Evolutionary conservation across 2,329 filamentous ascomycete genomes (phyloP).

Genomic region (Tolypocladium sp.): DNA sequence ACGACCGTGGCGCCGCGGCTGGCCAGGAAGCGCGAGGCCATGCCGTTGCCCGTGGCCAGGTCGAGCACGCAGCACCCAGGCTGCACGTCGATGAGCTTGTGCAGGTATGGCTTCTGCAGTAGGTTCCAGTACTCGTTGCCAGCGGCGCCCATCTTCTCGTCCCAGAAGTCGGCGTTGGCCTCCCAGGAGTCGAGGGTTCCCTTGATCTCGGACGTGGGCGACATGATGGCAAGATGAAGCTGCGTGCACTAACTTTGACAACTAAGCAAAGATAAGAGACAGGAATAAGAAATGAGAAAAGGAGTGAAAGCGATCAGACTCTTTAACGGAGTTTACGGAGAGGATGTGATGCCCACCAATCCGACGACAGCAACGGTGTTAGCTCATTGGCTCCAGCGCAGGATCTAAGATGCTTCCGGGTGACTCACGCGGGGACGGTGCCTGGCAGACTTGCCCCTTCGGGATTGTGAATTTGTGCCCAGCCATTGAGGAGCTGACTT

Average conservation of each 20-base stretch:
- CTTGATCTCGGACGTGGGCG: not conserved
- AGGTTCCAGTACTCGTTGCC: conserved; percentile 35
- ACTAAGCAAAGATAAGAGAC: too few relatives aligned
- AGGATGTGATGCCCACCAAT: not conserved
- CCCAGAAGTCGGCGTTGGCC: conserved; percentile 31
- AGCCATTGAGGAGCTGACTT: too few relatives aligned
- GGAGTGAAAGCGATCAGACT: too few relatives aligned
- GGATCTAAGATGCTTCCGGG: not conserved
- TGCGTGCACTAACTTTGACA: too few relatives aligned
- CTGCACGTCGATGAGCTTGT: conserved; percentile 19
- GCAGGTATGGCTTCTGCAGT: conserved; percentile 31
- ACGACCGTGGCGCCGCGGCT: conserved; percentile 24
- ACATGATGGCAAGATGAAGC: not conserved
- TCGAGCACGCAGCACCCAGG: conserved; percentile 27
- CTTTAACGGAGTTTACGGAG: not conserved
- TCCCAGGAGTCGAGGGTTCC: conserved; percentile 27
- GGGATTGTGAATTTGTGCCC: too few relatives aligned
- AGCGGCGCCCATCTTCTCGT: conserved; percentile 24
- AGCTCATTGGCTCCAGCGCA: not conserved
- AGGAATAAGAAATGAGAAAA: too few relatives aligned
- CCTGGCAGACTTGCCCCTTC: too few relatives aligned
- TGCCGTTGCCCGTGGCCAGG: conserved; percentile 40
- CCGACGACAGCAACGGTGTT: not conserved
- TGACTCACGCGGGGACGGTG: not conserved
- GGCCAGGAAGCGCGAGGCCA: conserved; percentile 35